Base-by-base conservation (phyloP, 352 stramenopile species). In the Globisporangium echinulatum region DNA sequence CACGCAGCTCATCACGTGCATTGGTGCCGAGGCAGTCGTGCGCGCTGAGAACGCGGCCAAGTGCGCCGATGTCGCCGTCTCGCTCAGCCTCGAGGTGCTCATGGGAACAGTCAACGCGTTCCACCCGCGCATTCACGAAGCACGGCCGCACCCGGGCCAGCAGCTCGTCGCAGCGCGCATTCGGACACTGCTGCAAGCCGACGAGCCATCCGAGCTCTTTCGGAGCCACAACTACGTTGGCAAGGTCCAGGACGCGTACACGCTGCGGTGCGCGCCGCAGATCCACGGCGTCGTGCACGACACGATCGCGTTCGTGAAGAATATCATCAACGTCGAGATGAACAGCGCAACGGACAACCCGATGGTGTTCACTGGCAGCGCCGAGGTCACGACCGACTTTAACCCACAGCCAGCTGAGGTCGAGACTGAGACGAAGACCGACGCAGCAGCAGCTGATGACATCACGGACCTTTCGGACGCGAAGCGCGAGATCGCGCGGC, bases 231-330 rank as follows among this genome's bases (percentile, higher is more conserved):
- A 92, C 63, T 94, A 96, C 61, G 82, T 85, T 19, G 84, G 84
- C 62, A 90, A 93, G 61, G 88, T 97, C 13, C 88, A 97, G 58
- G 88, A 97, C 56, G 82, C 87, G 3, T 97, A 97, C 78, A 94
- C 85, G 36, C 70, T 97, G 14, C 85, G 88, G 25, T 96, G 88
- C 52, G 85, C 82, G 33, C 88, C 88, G 15, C 88, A 97, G 69
- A 87, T 97, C 57, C 88, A 96, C 68, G 88, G 88, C 39, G 74
- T 96, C 46, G 78, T 88, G 50, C 79, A 95, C 64, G 88, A 97
- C 71, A 96, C 88, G 59, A 83, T 96, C 59, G 64, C 76, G 55
- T 96, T 96, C 56, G 88, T 96, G 39, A 84, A 82, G 54, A 75
- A 74, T 38, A 77, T 96, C 49, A 76, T 96, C 57, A 79, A 90